These are phyloP conservation scores for Clavispora santaluciae DNA, from an alignment of 805 yeast species.

Conservation along the genomic window DNA sequence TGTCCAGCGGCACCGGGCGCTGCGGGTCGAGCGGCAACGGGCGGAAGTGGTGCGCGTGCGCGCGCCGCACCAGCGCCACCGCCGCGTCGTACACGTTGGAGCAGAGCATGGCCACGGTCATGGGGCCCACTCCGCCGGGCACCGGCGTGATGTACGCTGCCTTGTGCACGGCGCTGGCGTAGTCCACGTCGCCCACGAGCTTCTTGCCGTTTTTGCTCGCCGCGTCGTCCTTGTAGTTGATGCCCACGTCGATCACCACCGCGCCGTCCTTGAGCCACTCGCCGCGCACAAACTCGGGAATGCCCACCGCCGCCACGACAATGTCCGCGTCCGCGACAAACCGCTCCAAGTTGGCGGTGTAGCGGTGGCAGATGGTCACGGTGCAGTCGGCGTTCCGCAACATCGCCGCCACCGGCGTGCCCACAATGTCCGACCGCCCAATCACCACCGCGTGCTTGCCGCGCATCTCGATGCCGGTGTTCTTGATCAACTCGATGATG, in stretches of 20 bases:
- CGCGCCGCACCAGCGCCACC: slow-evolving; percentile 46
- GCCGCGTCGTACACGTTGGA: slow-evolving; percentile 82
- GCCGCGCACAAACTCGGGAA: slow-evolving; percentile 77
- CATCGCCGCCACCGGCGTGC: slow-evolving; percentile 85
- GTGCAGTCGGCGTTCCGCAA: slow-evolving; percentile 79
- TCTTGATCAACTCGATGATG: slow-evolving; percentile 70
- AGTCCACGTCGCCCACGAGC: slow-evolving; percentile 95
- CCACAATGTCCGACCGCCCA: slow-evolving; percentile 95
- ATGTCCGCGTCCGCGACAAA: slow-evolving; percentile 70
- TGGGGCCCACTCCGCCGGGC: slow-evolving; percentile 99
- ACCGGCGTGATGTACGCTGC: slow-evolving; percentile 87
- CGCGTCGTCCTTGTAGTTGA: slow-evolving; percentile 77
- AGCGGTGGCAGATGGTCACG: slow-evolving; percentile 81
- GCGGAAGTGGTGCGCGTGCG: slow-evolving; percentile 43
- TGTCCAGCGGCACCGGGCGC: slow-evolving; percentile 83
- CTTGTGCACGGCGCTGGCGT: slow-evolving; percentile 52
- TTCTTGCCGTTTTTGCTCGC: slow-evolving; percentile 71
- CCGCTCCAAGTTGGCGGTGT: slow-evolving; percentile 55
- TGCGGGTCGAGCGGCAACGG: slow-evolving; percentile 50
- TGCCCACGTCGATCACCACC: slow-evolving; percentile 91
- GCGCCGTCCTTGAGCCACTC: slow-evolving; percentile 85
- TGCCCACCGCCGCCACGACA: slow-evolving; percentile 88
- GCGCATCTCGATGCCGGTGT: slow-evolving; percentile 59
- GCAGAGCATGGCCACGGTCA: slow-evolving; percentile 96
- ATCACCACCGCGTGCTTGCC: slow-evolving; percentile 88